Evolutionary conservation across 441 rosid species (phyloP).

Genomic region (Corymbia citriodora): DNA sequence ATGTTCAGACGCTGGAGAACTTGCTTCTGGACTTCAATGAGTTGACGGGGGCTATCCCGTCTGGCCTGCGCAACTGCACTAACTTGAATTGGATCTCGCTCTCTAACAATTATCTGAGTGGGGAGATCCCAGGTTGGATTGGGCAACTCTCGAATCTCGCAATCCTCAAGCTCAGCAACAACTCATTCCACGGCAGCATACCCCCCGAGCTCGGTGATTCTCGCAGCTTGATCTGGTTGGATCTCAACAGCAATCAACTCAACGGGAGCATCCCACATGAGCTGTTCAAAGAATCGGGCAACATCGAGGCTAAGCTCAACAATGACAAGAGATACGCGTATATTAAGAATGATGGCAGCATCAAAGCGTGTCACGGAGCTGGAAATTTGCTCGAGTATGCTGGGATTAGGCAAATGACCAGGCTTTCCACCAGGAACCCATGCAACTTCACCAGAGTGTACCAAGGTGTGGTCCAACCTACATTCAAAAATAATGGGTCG

Average conservation of each 20-base stretch:
- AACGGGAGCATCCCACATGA: constrained; percentile 71
- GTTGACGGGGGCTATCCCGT: constrained; percentile 65
- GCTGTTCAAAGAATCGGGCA: constrained; percentile 55
- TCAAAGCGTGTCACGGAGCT: constrained; percentile 45
- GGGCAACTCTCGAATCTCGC: constrained; percentile 9
- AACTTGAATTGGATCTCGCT: constrained; percentile 12
- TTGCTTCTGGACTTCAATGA: constrained; percentile 87
- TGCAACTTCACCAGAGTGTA: constrained; percentile 14
- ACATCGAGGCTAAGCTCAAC: not conserved
- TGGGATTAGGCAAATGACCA: constrained; percentile 25
- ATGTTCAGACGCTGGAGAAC: constrained; percentile 49
- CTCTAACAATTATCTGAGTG: constrained; percentile 9
- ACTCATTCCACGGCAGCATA: constrained; percentile 36
- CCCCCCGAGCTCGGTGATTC: constrained; percentile 11
- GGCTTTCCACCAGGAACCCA: constrained; percentile 38
- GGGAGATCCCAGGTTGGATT: constrained; percentile 12
- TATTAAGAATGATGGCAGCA: constrained; percentile 68
- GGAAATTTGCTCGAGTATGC: constrained; percentile 11
- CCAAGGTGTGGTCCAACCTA: constrained; percentile 57
- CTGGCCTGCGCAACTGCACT: constrained; percentile 19
- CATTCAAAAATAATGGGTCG: constrained; percentile 81
- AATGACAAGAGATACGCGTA: constrained; percentile 71
- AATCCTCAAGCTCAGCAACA: constrained; percentile 57
- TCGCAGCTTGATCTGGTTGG: constrained; percentile 12
- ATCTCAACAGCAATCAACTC: constrained; percentile 33